These are phyloP conservation scores for Cutaneotrichosporon sp. DNA, from an alignment of 1,284 basidiomycete species.

Conservation along the genomic window DNA sequence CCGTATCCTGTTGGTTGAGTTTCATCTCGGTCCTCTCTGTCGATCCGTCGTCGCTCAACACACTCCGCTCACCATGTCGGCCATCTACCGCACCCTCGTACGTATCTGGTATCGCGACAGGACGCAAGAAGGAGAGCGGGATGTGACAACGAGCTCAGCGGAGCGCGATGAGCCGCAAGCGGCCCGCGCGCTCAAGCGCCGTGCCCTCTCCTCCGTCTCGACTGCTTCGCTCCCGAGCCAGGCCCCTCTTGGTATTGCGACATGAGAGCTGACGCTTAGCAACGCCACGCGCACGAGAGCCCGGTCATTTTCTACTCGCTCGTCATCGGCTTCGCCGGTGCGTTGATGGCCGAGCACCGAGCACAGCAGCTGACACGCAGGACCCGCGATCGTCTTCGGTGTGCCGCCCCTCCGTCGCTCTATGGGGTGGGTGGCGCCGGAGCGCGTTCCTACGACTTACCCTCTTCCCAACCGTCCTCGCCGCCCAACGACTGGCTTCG, in stretches of 20 bases:
- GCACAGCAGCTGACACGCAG: constrained; percentile 41
- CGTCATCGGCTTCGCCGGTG: constrained; percentile 58
- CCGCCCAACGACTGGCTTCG: constrained; percentile 34
- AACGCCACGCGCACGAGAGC: constrained; percentile 82
- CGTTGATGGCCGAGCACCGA: constrained; percentile 15
- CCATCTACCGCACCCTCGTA: constrained; percentile 31
- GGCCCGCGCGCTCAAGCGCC: no score
- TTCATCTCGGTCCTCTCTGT: neutral
- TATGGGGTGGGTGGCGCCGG: constrained; percentile 67
- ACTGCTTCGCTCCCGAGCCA: no score
- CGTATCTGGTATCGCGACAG: no score
- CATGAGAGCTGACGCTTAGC: constrained; percentile 47
- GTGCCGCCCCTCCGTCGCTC: constrained; percentile 74
- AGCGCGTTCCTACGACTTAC: constrained; percentile 74
- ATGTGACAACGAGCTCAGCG: no score
- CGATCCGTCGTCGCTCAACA: neutral
- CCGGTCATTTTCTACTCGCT: constrained; percentile 88
- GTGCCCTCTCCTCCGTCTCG: no score
- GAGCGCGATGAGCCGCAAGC: no score
- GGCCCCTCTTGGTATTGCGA: no score
- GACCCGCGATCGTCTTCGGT: constrained; percentile 68
- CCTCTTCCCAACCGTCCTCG: constrained; percentile 53
- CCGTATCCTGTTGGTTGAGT: neutral
- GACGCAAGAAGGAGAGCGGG: no score
- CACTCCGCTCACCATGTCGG: constrained; percentile 23